Evolutionary conservation across 176 grass and related monocot genomes (phyloP), one percentile per base, ranked within the genome.

Genomic region (Eremochloa ophiuroides): DNA sequence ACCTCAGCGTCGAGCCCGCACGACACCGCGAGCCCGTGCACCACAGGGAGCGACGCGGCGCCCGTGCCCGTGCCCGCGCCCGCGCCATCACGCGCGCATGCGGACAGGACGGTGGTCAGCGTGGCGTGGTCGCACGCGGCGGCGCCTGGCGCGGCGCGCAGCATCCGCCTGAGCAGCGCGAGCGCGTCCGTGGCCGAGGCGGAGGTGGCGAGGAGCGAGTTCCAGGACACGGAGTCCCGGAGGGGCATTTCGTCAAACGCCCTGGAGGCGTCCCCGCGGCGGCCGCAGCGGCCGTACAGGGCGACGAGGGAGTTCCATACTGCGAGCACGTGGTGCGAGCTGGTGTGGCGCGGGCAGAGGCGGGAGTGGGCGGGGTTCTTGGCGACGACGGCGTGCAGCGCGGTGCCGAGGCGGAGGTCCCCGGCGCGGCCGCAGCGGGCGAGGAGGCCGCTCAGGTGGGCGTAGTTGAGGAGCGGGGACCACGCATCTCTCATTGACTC

Each of bases 191-290:
- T 6, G 69, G 72, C 43, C 5, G 75, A 83, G 12, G 82, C 63
- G 30, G 88, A 34, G 23, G 85, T 64, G 33, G 85, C 28, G 56
- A 97, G 81, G 79, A 97, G 77, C 8, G 94, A 94, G 73, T 97
- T 97, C 89, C 91, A 97, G 70, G 94, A 97, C 38, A 92, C 23
- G 40, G 94, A 87, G 69, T 97, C 94, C 80, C 83, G 93, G 3
- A 80, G 17, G 79, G 26, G 80, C 94, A 92, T 97, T 94, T 85
- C 76, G 64, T 94, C 94, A 74, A 97, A 97, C 85, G 83, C 73
- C 77, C 75, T 84, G 43, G 53, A 14, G 28, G 94, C 94, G 72
- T 71, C 88, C 5, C 50, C 20, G 18, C 85, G 42, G 53, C 62
- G 73, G 63, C 85, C 80, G 73, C 91, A 97, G 69, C 75, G 89